Base-by-base conservation (phyloP, 2,329 filamentous ascomycete species). In the Colletotrichum higginsianum region DNA sequence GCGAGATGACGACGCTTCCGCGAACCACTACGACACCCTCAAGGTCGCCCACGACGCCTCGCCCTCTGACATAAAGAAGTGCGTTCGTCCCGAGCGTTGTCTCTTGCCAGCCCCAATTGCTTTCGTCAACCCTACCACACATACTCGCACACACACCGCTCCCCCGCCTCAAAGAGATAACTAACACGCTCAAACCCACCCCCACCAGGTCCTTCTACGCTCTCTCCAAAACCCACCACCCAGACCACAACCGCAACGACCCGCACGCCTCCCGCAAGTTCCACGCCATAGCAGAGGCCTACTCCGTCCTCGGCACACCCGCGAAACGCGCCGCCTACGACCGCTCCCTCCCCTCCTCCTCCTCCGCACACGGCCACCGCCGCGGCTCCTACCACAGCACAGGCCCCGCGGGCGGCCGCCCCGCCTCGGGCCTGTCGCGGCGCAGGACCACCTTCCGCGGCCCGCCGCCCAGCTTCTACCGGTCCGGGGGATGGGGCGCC, bases 151-250 rank as follows among this genome's bases (percentile, higher is more conserved):
- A 21, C 61, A 50, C 16, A n/a, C 9, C 61, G 4, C 18, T 18
- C 38, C n/a, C n/a, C n/a, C n/a, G n/a, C 47, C 16, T 38, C 30
- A 9, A 55, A 53, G 35, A 15, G 16, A 46, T 0, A 46, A 21
- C 61, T 67, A 47, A 56, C 63, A 23, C 26, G 40, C 35, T 0
- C 23, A 47, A 16, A 42, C 40, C 47, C 38, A n/a, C 40, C 42
- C 38, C 69, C 46, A 49, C 35, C 71, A 91, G 89, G 77, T 90
- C 90, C 75, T 99, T 98, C 89, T 98, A 98, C 87, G 83, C 88
- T 73, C 93, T 98, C 80, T 98, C 95, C 79, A 97, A 98, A 83
- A 85, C 88, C 65, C 92, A 98, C 87, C 96, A 99, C 82, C 96
- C 96, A 1, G 96, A 99, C 86, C 91, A 91, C 80, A 97, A 98